Conservation (phyloP, 352 stramenopile species). For the Globisporangium polare region DNA sequence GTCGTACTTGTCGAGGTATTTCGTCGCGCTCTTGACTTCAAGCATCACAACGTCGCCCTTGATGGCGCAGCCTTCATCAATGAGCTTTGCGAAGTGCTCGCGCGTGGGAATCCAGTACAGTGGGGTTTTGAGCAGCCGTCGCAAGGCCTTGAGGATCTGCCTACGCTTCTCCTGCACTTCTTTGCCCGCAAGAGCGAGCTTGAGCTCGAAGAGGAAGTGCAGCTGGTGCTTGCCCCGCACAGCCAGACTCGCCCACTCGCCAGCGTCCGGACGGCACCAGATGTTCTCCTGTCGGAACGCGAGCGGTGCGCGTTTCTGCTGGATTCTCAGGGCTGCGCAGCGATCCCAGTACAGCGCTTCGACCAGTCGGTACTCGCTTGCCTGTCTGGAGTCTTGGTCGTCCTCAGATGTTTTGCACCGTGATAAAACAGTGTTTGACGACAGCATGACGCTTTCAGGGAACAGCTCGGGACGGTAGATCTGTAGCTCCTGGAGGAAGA, state of each 20-base stretch:
- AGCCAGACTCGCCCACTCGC: constrained; percentile 64
- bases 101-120: constrained; percentile 52
- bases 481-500: constrained; percentile 61
- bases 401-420: not conserved
- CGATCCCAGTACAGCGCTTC: constrained; percentile 83
- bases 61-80: constrained; percentile 47
- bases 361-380: constrained; percentile 32
- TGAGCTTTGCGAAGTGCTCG: constrained; percentile 40
- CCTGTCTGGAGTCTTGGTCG: not conserved
- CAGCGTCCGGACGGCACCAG: constrained; percentile 70
- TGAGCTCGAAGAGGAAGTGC: constrained; percentile 67
- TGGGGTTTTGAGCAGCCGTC: constrained; percentile 49
- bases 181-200: constrained; percentile 45
- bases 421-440: not conserved
- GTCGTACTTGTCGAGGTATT: constrained; percentile 63
- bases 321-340: constrained; percentile 61
- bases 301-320: constrained; percentile 38
- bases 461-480: constrained; percentile 51
- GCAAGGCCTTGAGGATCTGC: constrained; percentile 42
- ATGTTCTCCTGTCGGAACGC: constrained; percentile 47
- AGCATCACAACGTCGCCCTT: constrained; percentile 72
- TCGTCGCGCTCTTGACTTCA: constrained; percentile 53
- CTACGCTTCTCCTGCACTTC: constrained; percentile 50
- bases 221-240: constrained; percentile 56
- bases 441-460: constrained; percentile 1